phyloP scores from a whole-genome alignment of 1,284 basidiomycete species.

The Lentinula novae-zelandiae region DNA sequence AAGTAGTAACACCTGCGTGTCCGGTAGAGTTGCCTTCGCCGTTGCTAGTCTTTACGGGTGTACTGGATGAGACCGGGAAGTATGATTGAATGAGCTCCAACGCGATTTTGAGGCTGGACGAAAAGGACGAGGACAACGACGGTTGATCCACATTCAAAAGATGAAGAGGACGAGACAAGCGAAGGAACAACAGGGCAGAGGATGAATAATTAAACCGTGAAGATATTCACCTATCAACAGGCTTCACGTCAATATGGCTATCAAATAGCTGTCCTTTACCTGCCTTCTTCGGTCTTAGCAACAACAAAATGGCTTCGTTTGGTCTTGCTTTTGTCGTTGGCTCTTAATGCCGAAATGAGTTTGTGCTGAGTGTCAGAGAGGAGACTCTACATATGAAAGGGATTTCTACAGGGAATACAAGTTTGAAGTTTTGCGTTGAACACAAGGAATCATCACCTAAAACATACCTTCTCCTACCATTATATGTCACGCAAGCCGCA shows the following conservation, averaged over 20 bases:
- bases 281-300: slow-evolving; percentile 52
- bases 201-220: background rate
- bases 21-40: background rate
- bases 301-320: slow-evolving; percentile 91
- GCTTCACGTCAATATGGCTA: slow-evolving; percentile 79
- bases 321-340: slow-evolving; percentile 76
- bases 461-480: slow-evolving; percentile 77
- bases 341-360: slow-evolving; percentile 81
- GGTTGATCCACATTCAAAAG: background rate
- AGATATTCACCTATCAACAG: slow-evolving; percentile 66
- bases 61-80: background rate
- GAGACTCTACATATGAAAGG: slow-evolving; percentile 70
- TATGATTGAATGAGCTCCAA: slow-evolving; percentile 23
- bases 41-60: background rate
- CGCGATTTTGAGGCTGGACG: slow-evolving; percentile 21
- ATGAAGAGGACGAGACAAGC: background rate
- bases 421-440: background rate
- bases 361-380: slow-evolving; percentile 83
- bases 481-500: slow-evolving; percentile 85
- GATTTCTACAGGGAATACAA: slow-evolving; percentile 51
- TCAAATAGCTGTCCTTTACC: slow-evolving; percentile 71
- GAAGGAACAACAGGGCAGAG: background rate
- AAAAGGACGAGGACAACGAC: background rate
- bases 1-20: background rate
- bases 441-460: background rate